These are phyloP conservation scores for Boletus mariae DNA, from an alignment of 1,284 basidiomycete genomes.

Conservation along the genomic window DNA sequence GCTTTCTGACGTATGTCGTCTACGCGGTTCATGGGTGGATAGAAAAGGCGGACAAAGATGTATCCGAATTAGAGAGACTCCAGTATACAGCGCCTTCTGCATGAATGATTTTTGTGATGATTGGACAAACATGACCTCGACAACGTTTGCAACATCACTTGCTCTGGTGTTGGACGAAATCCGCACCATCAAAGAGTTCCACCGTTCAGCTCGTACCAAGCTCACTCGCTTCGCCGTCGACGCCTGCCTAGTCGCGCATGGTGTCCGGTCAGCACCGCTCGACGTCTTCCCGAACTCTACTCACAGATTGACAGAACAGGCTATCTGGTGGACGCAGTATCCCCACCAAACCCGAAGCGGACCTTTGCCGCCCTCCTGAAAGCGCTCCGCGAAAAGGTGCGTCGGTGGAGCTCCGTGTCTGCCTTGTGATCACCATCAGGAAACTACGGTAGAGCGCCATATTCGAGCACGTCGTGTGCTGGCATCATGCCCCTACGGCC, in stretches of 20 bases:
- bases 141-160: constrained; percentile 18
- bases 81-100: constrained; percentile 53
- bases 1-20: constrained; percentile 39
- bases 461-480: constrained; percentile 38
- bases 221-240: constrained; percentile 23
- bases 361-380: constrained; percentile 18
- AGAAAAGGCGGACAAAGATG: constrained; percentile 40
- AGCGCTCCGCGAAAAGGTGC: constrained; percentile 26
- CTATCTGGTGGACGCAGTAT: constrained; percentile 26
- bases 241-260: constrained; percentile 25
- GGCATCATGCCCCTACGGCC: constrained; percentile 38
- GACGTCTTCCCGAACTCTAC: neutral
- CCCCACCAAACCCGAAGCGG: constrained; percentile 17
- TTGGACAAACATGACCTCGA: neutral
- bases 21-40: constrained; percentile 45
- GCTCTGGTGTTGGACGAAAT: constrained; percentile 17
- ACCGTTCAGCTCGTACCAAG: constrained; percentile 9
- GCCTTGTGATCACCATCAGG: neutral
- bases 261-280: constrained; percentile 25
- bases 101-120: constrained; percentile 24
- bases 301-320: constrained; percentile 17
- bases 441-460: constrained; percentile 10
- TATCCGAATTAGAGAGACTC: constrained; percentile 51
- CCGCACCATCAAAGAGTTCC: neutral
- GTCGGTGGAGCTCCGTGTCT: neutral